Evolutionary conservation across 441 rosid species (phyloP).

Genomic region (Erodium texanum): DNA sequence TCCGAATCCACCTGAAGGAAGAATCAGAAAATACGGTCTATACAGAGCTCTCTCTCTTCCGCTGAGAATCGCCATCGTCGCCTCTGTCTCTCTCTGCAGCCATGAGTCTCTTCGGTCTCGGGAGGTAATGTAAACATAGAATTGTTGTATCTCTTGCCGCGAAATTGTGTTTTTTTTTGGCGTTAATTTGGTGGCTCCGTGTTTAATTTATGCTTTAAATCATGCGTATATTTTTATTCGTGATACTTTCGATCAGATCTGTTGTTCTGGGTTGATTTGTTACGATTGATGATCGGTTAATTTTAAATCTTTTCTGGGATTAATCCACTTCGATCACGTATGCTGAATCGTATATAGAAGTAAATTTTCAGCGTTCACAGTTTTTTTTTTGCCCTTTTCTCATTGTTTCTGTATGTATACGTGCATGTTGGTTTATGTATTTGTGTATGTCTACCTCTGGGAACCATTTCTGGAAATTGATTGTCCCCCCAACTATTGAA

Average conservation of each 20-base stretch:
- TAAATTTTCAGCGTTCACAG: not conserved
- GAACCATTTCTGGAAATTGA: not conserved
- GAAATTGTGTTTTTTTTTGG: not conserved
- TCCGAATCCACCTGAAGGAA: constrained; percentile 11
- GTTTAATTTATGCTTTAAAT: not conserved
- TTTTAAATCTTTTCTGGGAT: not conserved
- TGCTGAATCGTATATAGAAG: constrained; percentile 4
- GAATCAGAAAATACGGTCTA: not conserved
- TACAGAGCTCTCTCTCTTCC: not conserved
- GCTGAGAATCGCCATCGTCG: not conserved
- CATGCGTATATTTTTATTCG: not conserved
- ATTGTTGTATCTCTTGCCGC: not conserved
- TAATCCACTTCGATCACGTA: not conserved
- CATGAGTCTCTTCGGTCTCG: constrained; percentile 71
- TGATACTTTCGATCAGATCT: constrained; percentile 1
- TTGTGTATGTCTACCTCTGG: not conserved
- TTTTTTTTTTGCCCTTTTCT: not conserved
- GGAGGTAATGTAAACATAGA: constrained; percentile 31
- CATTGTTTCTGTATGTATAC: not conserved
- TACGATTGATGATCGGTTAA: not conserved
- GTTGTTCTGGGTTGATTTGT: not conserved
- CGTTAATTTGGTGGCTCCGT: not conserved
- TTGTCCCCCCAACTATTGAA: not conserved
- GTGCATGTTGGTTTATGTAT: not conserved
- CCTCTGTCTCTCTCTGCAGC: constrained; percentile 15